Evolutionary conservation across 768 basidiomycete species (phyloP), one percentile per base, ranked within the genome.

Genomic region (Tricholoma terreum): DNA sequence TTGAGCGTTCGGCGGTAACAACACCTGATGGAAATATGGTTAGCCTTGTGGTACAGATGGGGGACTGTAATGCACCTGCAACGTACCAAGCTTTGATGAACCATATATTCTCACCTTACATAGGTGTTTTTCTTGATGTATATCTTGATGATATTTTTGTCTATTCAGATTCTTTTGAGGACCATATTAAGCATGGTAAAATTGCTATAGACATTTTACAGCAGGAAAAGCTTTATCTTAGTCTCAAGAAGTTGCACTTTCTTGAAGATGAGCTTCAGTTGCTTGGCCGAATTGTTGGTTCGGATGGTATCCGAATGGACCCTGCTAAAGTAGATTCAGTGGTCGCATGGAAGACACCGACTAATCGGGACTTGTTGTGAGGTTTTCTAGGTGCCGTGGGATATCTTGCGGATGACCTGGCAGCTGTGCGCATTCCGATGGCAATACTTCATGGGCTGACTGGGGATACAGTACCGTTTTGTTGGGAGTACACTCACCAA

Each of bases 311-410:
- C 5, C 46, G 17, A 0, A 77, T 78, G 74, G 73, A 79, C 27
- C 75, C 73, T 0, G 55, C 69, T n/a, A 80, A 79, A 40, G 75
- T 80, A 0, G 70, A 78, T 51, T 36, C 56, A 0, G 65, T 77
- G 0, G 1, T 65, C 1, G 68, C 69, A 2, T 70, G 69, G 69
- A 67, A 68, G 34, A 60, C 58, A 0, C 71, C 70, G 0, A 69
- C 63, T 0, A 71, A 63, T 34, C 63, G 65, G 8, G 67, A 69
- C 22, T 54, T 73, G 5, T 46, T 75, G n/a, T 53, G 46, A 1
- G 66, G 69, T 2, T 77, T 78, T 58, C 50, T 75, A 0, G 75
- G 77, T 1, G 60, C 72, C 1, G 77, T 74, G 0, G 71, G 74
- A 1, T 78, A 68, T 54, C 60, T 74, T 0, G 72, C 72, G 1